A percentile compares a stretch with the other conserved stretches of the same genome.
Conservation (phyloP, 2,329 filamentous ascomycete genomes). For the Fusarium sp. region DNA sequence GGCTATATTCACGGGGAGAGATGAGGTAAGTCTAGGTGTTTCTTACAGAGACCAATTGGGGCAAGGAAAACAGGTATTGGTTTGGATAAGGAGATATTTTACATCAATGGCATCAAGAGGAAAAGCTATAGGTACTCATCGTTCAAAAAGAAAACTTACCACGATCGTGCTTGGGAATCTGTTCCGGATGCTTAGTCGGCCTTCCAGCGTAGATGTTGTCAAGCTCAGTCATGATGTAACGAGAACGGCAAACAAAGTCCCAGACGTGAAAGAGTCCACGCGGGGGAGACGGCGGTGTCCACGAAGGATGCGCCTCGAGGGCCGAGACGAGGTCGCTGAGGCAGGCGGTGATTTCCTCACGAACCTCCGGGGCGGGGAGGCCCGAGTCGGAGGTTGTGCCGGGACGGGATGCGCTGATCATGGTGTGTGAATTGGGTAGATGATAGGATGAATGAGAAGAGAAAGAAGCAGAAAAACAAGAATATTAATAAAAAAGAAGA, state of each 20-base stretch:
- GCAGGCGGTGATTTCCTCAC: constrained; percentile 41
- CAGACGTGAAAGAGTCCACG: constrained; percentile 53
- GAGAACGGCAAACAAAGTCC: constrained; percentile 56
- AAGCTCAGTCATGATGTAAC: constrained; percentile 56
- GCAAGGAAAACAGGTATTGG: neutral
- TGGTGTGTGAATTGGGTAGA: constrained; percentile 8
- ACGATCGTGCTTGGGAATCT: constrained; percentile 48
- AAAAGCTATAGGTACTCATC: neutral
- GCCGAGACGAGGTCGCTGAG: constrained; percentile 46
- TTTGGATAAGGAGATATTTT: neutral
- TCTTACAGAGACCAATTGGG: neutral
- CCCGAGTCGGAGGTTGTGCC: constrained; percentile 15
- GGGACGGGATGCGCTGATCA: constrained; percentile 25
- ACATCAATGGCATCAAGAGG: neutral
- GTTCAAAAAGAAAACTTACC: constrained; percentile 35
- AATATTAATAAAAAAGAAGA: neutral
- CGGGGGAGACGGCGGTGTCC: constrained; percentile 43
- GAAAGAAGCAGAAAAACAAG: neutral
- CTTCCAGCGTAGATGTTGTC: constrained; percentile 52
- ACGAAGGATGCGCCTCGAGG: constrained; percentile 46
- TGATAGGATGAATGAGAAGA: too few relatives aligned
- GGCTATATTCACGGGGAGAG: constrained; percentile 18
- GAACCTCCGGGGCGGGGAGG: constrained; percentile 42
- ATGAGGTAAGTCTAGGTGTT: neutral
- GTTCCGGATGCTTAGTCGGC: constrained; percentile 49